These are phyloP conservation scores for Petunia secreta DNA, from an alignment of 257 asterid species.

Conservation along the genomic window DNA sequence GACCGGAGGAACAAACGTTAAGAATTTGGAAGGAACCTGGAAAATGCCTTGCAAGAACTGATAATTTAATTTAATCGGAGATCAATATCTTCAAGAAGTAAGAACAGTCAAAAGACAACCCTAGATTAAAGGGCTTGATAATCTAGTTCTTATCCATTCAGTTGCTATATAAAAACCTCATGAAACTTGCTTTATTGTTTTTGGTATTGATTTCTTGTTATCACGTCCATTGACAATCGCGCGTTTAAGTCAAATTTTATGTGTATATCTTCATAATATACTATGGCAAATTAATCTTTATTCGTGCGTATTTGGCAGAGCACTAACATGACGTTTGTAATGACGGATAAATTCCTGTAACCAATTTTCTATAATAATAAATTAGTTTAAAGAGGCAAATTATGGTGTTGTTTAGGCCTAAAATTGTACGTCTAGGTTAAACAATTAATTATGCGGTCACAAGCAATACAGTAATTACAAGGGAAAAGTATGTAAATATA, in stretches of 20 bases:
- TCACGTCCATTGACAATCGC: not conserved
- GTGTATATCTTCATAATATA: not conserved
- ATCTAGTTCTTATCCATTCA: not conserved
- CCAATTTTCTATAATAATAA: too few species aligned
- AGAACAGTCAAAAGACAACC: not conserved
- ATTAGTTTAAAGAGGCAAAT: too few species aligned
- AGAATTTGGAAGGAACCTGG: constrained; percentile 4
- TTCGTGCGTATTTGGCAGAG: too few species aligned
- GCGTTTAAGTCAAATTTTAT: not conserved
- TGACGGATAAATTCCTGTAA: too few species aligned
- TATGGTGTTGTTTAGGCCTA: too few species aligned
- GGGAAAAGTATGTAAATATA: too few species aligned
- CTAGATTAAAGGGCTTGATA: not conserved
- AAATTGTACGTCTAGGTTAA: too few species aligned
- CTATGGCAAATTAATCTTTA: not conserved
- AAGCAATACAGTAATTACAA: too few species aligned
- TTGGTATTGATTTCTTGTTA: not conserved
- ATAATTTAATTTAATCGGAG: not conserved
- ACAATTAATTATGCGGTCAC: too few species aligned
- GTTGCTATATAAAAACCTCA: not conserved
- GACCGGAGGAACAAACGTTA: not conserved
- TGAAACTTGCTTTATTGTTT: not conserved
- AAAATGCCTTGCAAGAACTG: not conserved
- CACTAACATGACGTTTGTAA: too few species aligned
- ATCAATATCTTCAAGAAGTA: too few species aligned